These are phyloP conservation scores for Eucalyptus urophylla DNA, from an alignment of 345 rosid species.

Conservation along the genomic window DNA sequence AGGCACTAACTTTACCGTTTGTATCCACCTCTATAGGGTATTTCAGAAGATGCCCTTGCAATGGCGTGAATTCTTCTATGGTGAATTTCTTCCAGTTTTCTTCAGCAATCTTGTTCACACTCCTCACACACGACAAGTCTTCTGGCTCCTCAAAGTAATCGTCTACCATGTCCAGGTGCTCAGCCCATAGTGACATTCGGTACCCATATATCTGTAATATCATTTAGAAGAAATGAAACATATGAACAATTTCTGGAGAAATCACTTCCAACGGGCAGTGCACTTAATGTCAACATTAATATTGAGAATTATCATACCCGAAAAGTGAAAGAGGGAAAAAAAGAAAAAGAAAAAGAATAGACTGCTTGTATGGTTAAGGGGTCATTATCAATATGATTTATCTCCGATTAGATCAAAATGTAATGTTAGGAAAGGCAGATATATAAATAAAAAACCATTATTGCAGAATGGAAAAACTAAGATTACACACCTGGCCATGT, in stretches of 20 bases:
- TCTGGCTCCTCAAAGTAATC: slow-evolving; percentile 41
- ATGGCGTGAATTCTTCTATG: slow-evolving; percentile 16
- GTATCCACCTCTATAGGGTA: slow-evolving; percentile 52
- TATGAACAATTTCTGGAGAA: neutral
- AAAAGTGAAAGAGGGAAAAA: neutral
- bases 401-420: neutral
- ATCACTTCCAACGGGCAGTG: neutral
- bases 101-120: slow-evolving; percentile 51
- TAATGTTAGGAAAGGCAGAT: neutral
- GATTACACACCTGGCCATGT: slow-evolving; percentile 44
- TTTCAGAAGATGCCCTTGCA: slow-evolving; percentile 66
- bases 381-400: too few relatives aligned
- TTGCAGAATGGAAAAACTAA: neutral
- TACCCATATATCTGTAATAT: slow-evolving; percentile 55
- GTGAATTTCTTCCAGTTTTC: slow-evolving; percentile 66
- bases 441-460: neutral
- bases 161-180: slow-evolving; percentile 49
- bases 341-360: neutral
- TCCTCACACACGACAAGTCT: slow-evolving; percentile 38
- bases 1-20: slow-evolving; percentile 36
- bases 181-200: slow-evolving; percentile 90
- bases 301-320: neutral
- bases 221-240: neutral
- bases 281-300: too few relatives aligned
- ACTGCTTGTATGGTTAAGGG: neutral